Evolutionary conservation across 2,329 filamentous ascomycete species (phyloP).

Genomic region (Penicillium corylophilum): DNA sequence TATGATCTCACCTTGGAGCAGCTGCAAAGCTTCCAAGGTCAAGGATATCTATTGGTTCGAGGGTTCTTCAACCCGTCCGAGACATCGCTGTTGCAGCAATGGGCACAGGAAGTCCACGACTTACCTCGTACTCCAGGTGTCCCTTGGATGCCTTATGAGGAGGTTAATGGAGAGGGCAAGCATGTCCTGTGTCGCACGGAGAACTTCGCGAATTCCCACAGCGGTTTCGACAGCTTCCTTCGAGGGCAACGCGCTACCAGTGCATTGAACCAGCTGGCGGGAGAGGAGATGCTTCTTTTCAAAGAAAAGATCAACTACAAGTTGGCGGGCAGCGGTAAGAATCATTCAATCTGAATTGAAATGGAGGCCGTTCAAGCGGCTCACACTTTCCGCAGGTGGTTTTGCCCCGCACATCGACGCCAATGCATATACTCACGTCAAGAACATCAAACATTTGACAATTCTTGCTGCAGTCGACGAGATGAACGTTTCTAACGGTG

Average conservation of each 20-base stretch:
- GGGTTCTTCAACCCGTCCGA: conserved; percentile 25
- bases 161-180: conserved; percentile 33
- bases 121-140: conserved; percentile 30
- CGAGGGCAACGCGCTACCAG: conserved; percentile 32
- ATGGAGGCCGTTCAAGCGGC: not conserved
- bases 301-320: conserved; percentile 49
- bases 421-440: conserved; percentile 44
- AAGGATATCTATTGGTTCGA: conserved; percentile 31
- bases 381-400: conserved; percentile 27
- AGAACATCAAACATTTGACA: conserved; percentile 43
- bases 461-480: conserved; percentile 42
- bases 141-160: conserved; percentile 38
- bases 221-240: conserved; percentile 37
- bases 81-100: conserved; percentile 23
- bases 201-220: conserved; percentile 35
- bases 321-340: conserved; percentile 39
- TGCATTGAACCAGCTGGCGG: conserved; percentile 35
- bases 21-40: conserved; percentile 26
- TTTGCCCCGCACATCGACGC: conserved; percentile 45
- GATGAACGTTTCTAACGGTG: conserved; percentile 39
- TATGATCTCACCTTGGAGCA: conserved; percentile 21
- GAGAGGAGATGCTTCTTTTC: conserved; percentile 44
- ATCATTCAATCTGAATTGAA: not conserved
- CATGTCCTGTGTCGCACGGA: conserved; percentile 35
- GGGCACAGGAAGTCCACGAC: conserved; percentile 38